These are phyloP conservation scores for Fonsecaea nubica DNA, from an alignment of 2,329 filamentous ascomycete species.

Conservation along the genomic window DNA sequence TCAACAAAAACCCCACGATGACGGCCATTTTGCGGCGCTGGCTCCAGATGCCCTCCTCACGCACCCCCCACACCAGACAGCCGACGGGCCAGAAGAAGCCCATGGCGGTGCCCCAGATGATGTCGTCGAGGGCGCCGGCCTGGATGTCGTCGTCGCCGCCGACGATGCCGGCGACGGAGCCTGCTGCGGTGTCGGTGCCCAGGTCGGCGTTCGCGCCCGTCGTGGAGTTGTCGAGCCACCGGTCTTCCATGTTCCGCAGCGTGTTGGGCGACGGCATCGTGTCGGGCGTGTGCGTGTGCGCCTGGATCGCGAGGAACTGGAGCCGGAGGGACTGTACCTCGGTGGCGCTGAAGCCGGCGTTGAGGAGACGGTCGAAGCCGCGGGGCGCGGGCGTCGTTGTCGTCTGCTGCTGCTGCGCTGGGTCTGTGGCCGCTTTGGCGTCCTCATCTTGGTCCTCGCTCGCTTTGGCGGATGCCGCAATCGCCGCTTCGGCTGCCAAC, in stretches of 20 bases:
- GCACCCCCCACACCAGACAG: slow-evolving; percentile 80
- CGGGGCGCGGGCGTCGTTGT: slow-evolving; percentile 66
- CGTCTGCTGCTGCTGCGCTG: slow-evolving; percentile 42
- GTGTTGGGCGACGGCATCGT: slow-evolving; percentile 81
- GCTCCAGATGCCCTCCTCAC: slow-evolving; percentile 87
- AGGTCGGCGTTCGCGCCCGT: slow-evolving; percentile 54
- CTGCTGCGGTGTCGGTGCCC: slow-evolving; percentile 32
- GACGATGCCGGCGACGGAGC: slow-evolving; percentile 44
- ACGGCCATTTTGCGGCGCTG: slow-evolving; percentile 86
- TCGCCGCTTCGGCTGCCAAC: slow-evolving; percentile 68
- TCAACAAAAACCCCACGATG: slow-evolving; percentile 80
- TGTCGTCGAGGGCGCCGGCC: slow-evolving; percentile 75
- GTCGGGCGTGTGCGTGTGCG: slow-evolving; percentile 82
- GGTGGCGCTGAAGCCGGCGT: slow-evolving; percentile 78
- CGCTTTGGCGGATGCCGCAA: slow-evolving; percentile 18
- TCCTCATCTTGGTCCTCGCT: slow-evolving; percentile 10
- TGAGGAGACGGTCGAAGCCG: slow-evolving; percentile 86
- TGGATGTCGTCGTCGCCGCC: slow-evolving; percentile 49
- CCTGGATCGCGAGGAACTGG: slow-evolving; percentile 86
- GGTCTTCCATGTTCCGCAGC: slow-evolving; percentile 80
- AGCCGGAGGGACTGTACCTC: slow-evolving; percentile 85
- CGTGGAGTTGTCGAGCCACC: slow-evolving; percentile 77
- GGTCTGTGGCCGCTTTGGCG: not conserved
- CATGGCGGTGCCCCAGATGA: slow-evolving; percentile 85
- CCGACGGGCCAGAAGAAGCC: slow-evolving; percentile 96